Evolutionary conservation across 768 basidiomycete species (phyloP), one percentile per base, ranked within the genome.

Genomic region (Podaxis sp.): DNA sequence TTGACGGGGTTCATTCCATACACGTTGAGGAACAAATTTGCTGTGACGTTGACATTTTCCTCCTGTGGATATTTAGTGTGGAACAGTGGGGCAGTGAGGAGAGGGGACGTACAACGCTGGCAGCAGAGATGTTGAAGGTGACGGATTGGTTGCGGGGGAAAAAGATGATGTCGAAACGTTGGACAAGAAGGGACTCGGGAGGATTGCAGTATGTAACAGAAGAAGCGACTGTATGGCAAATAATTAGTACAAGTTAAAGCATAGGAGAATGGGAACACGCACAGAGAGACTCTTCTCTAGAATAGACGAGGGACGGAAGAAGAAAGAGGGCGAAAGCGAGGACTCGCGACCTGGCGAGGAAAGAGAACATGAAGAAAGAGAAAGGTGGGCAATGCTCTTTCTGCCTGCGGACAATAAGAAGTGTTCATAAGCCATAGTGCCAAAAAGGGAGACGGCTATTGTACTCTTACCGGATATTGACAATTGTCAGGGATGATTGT

Each of bases 131-230:
- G 66, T 92, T 90, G 79, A 97, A 97, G 62, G 81, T 81, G 50
- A 94, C 79, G 37, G 91, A 93, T 24, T 86, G 75, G 69, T 93
- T 93, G 64, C 76, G 69, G 41, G 86, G 81, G 65, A 89, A 85
- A 72, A 89, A 94, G 12, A 82, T 79, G 56, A 93, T 73, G 69
- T 93, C 87, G 69, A 93, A 90, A 67, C 87, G 85, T 74, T 91
- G 83, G 49, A 94, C 80, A 69, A 94, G 88, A 64, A 94, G 82
- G 36, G 85, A 83, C 72, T 90, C 86, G 55, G 93, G 92, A 41
- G 90, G 87, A 56, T 87, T 77, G 75, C 93, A 94, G 73, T 94
- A 94, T 33, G 93, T 90, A 69, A 94, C 90, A 61, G 92, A 93
- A 19, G 90, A 93, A 29, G 93, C 92, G 73, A 91, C 91, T 93